phyloP scores from a whole-genome alignment of 768 basidiomycete genomes.

The Naganishia kalamii region DNA sequence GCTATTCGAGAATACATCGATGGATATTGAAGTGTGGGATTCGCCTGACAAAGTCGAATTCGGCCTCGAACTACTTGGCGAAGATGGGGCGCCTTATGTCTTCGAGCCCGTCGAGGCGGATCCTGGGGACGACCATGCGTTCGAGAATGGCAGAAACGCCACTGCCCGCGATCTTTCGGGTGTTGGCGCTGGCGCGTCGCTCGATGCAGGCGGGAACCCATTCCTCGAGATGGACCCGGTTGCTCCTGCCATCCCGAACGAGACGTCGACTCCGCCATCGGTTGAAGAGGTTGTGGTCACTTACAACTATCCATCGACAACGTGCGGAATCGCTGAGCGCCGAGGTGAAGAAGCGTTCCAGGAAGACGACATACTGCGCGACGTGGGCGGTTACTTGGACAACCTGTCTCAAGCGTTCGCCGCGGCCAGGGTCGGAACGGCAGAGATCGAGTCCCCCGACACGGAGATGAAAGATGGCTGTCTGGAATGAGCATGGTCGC shows the following conservation, averaged over 20 bases:
- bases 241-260: background rate
- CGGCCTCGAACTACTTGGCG: background rate
- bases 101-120: background rate
- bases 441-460: background rate
- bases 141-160: background rate
- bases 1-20: background rate
- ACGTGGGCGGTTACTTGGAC: background rate
- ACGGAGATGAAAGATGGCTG: background rate
- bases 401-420: background rate
- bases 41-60: no score
- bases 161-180: background rate
- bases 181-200: background rate
- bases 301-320: constrained; percentile 3
- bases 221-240: background rate
- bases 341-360: background rate
- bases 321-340: background rate
- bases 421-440: background rate
- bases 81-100: background rate
- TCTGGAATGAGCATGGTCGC: no score
- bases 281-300: background rate
- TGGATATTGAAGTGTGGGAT: no score
- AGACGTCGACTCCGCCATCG: background rate
- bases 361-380: background rate
- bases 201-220: background rate
- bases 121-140: background rate